Evolutionary conservation across 257 asterid species (phyloP).

Genomic region (Solanum sparsipilum): DNA sequence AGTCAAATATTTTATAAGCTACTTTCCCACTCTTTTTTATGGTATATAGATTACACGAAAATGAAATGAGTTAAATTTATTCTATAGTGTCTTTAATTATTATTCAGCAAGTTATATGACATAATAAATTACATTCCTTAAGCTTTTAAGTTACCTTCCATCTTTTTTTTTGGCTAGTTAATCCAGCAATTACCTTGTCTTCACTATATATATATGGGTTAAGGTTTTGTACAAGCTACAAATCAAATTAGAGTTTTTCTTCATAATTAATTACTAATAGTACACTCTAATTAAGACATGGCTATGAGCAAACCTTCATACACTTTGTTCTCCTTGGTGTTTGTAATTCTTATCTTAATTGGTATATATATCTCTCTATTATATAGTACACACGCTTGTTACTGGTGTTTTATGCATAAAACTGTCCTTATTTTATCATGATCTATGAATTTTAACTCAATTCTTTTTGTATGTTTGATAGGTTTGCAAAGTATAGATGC

Average conservation of each 20-base stretch:
- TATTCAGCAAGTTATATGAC: background rate
- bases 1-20: background rate
- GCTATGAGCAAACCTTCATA: background rate
- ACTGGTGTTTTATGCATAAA: background rate
- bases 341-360: background rate
- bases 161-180: background rate
- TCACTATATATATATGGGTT: background rate
- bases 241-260: background rate
- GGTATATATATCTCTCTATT: background rate
- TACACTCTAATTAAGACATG: background rate
- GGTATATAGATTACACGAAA: no score
- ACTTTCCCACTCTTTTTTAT: background rate
- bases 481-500: background rate
- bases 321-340: background rate
- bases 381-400: background rate
- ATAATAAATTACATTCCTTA: background rate
- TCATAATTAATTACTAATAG: background rate
- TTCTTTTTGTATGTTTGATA: background rate
- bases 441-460: background rate
- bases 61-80: background rate
- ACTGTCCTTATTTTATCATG: background rate
- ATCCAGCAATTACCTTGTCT: background rate
- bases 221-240: background rate
- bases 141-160: background rate
- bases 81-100: background rate